phyloP scores from a whole-genome alignment of 2,329 filamentous ascomycete genomes.

The Phialophora chinensis region DNA sequence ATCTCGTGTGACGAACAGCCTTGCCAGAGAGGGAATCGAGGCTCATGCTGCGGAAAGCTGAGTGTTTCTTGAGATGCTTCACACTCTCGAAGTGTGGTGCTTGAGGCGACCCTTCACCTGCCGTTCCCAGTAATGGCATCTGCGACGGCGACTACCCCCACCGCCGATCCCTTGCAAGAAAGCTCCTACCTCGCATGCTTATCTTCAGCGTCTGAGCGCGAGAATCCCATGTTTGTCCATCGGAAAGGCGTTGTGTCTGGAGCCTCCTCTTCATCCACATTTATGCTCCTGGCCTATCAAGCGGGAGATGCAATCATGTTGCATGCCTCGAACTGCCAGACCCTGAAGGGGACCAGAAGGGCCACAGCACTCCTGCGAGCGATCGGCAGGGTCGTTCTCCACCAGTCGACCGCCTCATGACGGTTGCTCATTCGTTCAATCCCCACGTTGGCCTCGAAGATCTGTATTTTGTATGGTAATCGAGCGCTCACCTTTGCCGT shows the following conservation, averaged over 20 bases:
- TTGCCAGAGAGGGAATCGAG: background rate
- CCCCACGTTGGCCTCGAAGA: conserved; percentile 13
- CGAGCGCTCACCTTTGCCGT: conserved; percentile 26
- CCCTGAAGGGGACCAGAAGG: conserved; percentile 14
- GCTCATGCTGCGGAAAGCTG: background rate
- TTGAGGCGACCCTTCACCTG: background rate
- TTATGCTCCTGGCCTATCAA: background rate
- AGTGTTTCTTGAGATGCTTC: background rate
- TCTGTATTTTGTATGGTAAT: conserved; percentile 31
- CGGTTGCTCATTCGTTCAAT: conserved; percentile 24
- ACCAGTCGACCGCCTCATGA: conserved; percentile 4
- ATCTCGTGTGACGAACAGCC: background rate
- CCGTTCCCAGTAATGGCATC: background rate
- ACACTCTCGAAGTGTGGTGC: background rate
- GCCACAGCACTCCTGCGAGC: background rate
- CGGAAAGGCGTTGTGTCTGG: conserved; percentile 21
- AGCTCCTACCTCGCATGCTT: conserved; percentile 5
- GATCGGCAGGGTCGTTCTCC: conserved; percentile 35
- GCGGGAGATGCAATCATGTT: conserved; percentile 33
- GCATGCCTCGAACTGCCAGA: conserved; percentile 25
- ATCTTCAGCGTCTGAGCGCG: conserved; percentile 5
- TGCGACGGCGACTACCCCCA: background rate
- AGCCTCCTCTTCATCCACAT: conserved; percentile 16
- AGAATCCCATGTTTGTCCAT: conserved; percentile 1
- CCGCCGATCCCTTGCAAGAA: conserved; percentile 8